Conservation (phyloP, 2,329 filamentous ascomycete species). For the Pestalotiopsis sp. region DNA sequence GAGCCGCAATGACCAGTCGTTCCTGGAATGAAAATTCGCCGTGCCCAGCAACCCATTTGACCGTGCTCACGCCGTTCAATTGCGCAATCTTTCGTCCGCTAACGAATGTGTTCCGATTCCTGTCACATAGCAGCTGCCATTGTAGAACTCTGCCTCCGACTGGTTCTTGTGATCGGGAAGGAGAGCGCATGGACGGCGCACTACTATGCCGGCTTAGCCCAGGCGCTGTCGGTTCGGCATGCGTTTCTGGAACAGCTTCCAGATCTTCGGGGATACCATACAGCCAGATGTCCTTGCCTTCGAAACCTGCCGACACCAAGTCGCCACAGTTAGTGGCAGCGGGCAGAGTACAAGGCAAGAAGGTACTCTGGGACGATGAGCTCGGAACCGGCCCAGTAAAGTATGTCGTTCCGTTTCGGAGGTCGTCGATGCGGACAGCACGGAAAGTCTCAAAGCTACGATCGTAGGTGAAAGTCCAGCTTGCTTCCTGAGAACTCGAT, state of each 20-base stretch:
- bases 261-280: conserved; percentile 78
- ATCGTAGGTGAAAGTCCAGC: conserved; percentile 80
- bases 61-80: conserved; percentile 66
- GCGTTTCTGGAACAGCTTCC: conserved; percentile 57
- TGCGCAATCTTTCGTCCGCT: conserved; percentile 67
- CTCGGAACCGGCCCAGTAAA: conserved; percentile 71
- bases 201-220: conserved; percentile 41
- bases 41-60: conserved; percentile 71
- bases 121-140: conserved; percentile 71
- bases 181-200: conserved; percentile 42
- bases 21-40: conserved; percentile 51
- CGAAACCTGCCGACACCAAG: conserved; percentile 73
- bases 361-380: conserved; percentile 53
- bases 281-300: conserved; percentile 73
- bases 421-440: conserved; percentile 74
- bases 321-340: conserved; percentile 71
- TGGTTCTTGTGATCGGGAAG: conserved; percentile 38
- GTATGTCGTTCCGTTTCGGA: conserved; percentile 76
- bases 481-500: conserved; percentile 64
- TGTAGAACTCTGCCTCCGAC: conserved; percentile 54
- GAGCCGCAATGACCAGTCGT: conserved; percentile 70
- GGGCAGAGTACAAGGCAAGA: conserved; percentile 70
- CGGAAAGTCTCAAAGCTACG: conserved; percentile 77
- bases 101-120: conserved; percentile 70
- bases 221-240: conserved; percentile 29